phyloP scores from a whole-genome alignment of 805 yeast genomes.

The Zygoascus biomembranicola region DNA sequence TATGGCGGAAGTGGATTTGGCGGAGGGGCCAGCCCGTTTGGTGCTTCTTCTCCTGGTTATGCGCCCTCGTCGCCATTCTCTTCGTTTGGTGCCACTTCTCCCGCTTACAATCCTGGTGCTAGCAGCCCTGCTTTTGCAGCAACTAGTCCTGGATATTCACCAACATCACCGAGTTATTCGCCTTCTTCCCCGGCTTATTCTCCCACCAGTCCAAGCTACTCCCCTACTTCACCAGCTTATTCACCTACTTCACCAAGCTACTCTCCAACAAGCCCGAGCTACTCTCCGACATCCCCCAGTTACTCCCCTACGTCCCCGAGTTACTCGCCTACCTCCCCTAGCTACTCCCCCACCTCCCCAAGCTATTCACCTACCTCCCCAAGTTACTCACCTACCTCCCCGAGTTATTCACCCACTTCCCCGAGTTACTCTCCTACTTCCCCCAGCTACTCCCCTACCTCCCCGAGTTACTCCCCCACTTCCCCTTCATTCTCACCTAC shows the following conservation, averaged over 20 bases:
- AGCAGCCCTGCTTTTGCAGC: constrained; percentile 67
- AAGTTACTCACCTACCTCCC: constrained; percentile 51
- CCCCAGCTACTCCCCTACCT: constrained; percentile 60
- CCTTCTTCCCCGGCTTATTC: constrained; percentile 72
- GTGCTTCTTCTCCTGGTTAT: constrained; percentile 54
- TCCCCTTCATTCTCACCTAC: constrained; percentile 64
- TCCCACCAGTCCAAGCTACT: constrained; percentile 61
- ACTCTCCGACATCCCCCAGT: constrained; percentile 70
- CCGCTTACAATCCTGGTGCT: constrained; percentile 29
- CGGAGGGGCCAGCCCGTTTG: constrained; percentile 42
- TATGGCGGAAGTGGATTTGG: constrained; percentile 58
- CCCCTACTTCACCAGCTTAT: constrained; percentile 66
- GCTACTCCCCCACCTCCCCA: constrained; percentile 58
- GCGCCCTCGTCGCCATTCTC: constrained; percentile 71
- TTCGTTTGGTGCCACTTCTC: constrained; percentile 53
- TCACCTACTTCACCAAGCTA: constrained; percentile 65
- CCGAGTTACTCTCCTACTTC: constrained; percentile 60
- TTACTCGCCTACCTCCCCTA: constrained; percentile 71
- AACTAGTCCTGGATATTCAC: constrained; percentile 56
- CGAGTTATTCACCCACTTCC: constrained; percentile 66
- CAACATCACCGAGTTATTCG: constrained; percentile 51
- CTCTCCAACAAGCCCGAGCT: constrained; percentile 63
- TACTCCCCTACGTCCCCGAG: constrained; percentile 56
- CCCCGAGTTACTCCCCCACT: constrained; percentile 66
- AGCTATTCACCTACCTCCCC: constrained; percentile 69